Percentiles rank a stretch among this genome's conserved stretches.
Conservation (phyloP, 2,329 filamentous ascomycete genomes). For the Microsporum canis region DNA sequence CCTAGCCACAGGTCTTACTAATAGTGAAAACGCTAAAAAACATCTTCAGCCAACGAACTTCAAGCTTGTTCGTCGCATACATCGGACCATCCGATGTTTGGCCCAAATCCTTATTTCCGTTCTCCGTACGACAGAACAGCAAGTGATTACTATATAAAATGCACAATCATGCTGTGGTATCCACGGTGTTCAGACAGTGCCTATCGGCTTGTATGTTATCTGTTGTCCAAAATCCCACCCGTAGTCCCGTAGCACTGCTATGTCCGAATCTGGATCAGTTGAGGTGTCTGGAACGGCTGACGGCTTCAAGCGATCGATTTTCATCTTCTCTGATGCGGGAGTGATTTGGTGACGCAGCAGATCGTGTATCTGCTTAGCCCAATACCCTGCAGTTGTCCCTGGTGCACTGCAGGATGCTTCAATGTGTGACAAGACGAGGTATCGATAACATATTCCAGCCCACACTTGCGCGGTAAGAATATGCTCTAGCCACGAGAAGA, state of each 20-base stretch:
- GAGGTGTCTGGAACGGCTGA: neutral
- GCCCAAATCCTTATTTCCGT: neutral
- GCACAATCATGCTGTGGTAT: neutral
- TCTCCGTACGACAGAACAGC: neutral
- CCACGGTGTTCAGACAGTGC: constrained; percentile 8
- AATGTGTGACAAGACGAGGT: constrained; percentile 25
- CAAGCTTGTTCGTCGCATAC: neutral
- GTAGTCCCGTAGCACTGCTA: constrained; percentile 7
- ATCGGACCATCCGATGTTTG: neutral
- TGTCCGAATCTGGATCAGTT: neutral
- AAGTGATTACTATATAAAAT: neutral
- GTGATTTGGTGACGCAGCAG: neutral
- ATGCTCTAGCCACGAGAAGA: constrained; percentile 41
- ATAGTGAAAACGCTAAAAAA: neutral
- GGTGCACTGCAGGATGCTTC: constrained; percentile 23
- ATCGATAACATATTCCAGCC: constrained; percentile 20
- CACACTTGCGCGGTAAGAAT: constrained; percentile 33
- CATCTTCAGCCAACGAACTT: neutral
- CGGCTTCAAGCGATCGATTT: neutral
- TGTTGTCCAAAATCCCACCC: constrained; percentile 14
- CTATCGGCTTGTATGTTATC: constrained; percentile 27
- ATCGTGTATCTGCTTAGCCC: constrained; percentile 1
- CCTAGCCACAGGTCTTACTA: neutral
- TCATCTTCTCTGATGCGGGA: neutral
- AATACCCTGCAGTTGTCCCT: constrained; percentile 2